Evolutionary conservation across 2,329 filamentous ascomycete species (phyloP).

Genomic region (Trichoderma sp.): DNA sequence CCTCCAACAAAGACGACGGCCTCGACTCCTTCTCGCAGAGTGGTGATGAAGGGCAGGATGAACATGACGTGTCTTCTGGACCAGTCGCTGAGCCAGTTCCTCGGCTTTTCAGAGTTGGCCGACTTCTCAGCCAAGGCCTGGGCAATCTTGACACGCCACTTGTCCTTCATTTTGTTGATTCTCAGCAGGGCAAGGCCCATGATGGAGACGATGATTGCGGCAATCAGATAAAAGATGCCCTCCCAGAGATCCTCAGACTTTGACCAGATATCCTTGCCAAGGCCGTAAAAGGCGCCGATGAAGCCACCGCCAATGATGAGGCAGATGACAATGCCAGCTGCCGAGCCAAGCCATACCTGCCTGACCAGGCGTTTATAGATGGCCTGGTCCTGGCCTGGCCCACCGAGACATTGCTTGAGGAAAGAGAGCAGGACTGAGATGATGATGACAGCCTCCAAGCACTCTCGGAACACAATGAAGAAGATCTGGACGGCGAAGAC

Average conservation of each 20-base stretch:
- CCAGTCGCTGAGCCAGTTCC: constrained; percentile 48
- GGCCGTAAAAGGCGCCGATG: constrained; percentile 69
- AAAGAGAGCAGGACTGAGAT: constrained; percentile 78
- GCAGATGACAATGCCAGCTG: constrained; percentile 60
- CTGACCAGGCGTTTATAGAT: constrained; percentile 19
- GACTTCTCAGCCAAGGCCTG: constrained; percentile 58
- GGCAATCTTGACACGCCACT: constrained; percentile 74
- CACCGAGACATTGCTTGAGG: constrained; percentile 71
- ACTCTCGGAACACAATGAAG: constrained; percentile 82
- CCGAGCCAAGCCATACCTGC: constrained; percentile 68
- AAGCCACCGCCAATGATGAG: constrained; percentile 63
- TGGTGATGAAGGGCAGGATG: constrained; percentile 74
- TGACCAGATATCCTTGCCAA: constrained; percentile 63
- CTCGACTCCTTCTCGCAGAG: constrained; percentile 75
- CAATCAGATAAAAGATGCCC: constrained; percentile 67
- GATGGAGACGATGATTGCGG: constrained; percentile 69
- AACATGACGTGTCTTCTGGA: constrained; percentile 76
- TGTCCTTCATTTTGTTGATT: constrained; percentile 73
- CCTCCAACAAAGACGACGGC: constrained; percentile 79
- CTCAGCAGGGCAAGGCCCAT: constrained; percentile 75
- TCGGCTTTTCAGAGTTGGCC: constrained; percentile 40
- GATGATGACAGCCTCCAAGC: constrained; percentile 75
- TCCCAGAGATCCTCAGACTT: constrained; percentile 71
- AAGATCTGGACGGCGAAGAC: constrained; percentile 76
- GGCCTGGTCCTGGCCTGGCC: constrained; percentile 55